Conservation (phyloP, 345 rosid genomes). For the Aegle marmelos region DNA sequence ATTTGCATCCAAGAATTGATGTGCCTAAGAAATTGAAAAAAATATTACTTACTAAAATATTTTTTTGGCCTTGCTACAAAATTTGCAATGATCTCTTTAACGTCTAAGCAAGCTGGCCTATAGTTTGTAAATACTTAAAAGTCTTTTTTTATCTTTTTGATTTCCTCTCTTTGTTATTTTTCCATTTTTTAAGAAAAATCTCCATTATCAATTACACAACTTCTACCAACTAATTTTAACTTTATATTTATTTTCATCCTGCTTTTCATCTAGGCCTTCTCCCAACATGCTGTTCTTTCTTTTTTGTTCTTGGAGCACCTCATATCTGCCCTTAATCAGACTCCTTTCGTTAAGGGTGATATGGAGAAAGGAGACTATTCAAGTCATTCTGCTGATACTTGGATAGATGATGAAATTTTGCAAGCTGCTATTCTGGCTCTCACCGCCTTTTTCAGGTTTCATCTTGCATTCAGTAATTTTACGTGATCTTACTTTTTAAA, state of each 20-base stretch:
- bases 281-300: conserved; percentile 78
- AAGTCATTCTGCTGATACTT: conserved; percentile 45
- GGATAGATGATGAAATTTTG: conserved; percentile 57
- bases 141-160: background rate
- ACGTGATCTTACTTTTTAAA: conserved; percentile 12
- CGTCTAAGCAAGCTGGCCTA: conserved; percentile 1
- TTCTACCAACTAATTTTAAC: conserved; percentile 4
- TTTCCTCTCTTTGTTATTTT: background rate
- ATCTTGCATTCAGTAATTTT: conserved; percentile 15
- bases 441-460: conserved; percentile 87
- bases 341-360: conserved; percentile 49
- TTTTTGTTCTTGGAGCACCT: conserved; percentile 76
- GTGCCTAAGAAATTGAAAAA: background rate
- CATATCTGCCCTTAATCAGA: conserved; percentile 65
- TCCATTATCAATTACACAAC: background rate
- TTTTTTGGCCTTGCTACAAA: background rate
- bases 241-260: conserved; percentile 8
- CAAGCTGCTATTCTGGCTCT: conserved; percentile 87
- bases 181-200: background rate
- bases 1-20: background rate
- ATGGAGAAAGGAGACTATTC: conserved; percentile 59
- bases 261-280: conserved; percentile 57
- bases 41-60: background rate
- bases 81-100: background rate
- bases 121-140: background rate